Base-by-base conservation (phyloP, 352 stramenopile species). In the Globisporangium megalacanthum region DNA sequence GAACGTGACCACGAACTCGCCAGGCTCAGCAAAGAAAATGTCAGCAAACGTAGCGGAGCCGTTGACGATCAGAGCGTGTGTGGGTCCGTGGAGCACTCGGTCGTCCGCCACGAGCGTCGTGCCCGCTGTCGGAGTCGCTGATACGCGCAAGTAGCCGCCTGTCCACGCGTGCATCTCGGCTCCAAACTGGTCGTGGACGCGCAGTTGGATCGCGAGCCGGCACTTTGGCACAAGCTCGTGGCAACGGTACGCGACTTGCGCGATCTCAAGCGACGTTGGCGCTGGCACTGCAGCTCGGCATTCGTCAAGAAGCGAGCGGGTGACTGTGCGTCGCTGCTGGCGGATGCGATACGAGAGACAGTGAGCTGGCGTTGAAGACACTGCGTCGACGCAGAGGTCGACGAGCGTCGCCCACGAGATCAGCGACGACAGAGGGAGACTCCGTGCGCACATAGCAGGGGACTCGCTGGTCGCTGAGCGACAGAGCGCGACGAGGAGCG, bases 141-240 rank as follows among this genome's bases (percentile, higher is more conserved):
- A 33, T 8, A 73, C 33, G 41, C 73, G 46, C 7, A 87, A 42
- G 35, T 73, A 72, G 10, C 68, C 62, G 17, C 46, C 46, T 9
- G 25, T 64, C 54, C 61, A 53, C 14, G 3, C 58, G 17, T 58
- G 20, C 63, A 88, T 75, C 3, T 67, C 52, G 47, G 76, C 59
- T 31, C 68, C 69, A 25, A 83, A 90, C 64, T 90, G 80, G 54
- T 88, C 75, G 7, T 84, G 44, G 11, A 84, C 63, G 14, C 69
- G 64, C 14, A 83, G 6, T 25, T 66, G 58, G 17, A 88, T 52
- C 14, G 61, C 62, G 31, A 86, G 45, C 2, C 60, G 54, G 48
- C 78, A 91, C 36, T 70, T 67, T 0, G 79, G 64, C 0, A 75
- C 52, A 8, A 91, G 63, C 50, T 82, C 49, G 6, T 50, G 37